Evolutionary conservation across 164 flowering plant genomes (phyloP).

Genomic region (Berberis vulgaris): DNA sequence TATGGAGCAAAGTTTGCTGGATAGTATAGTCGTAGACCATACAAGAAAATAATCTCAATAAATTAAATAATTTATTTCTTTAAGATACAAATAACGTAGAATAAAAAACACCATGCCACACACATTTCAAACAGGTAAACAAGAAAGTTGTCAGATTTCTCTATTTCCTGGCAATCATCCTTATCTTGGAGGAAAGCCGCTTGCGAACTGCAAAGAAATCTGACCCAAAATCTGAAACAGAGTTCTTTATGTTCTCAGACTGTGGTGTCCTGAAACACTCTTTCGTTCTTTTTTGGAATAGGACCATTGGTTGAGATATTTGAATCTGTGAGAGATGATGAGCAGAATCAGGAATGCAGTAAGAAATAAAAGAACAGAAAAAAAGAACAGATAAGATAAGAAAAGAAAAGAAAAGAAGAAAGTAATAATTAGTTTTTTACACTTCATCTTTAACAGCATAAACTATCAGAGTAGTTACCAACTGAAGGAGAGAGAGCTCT

Average conservation of each 20-base stretch:
- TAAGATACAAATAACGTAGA: not conserved
- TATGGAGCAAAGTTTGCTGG: too few species aligned
- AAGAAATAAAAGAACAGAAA: too few species aligned
- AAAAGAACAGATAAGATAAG: too few species aligned
- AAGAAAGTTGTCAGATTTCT: not conserved
- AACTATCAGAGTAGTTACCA: not conserved
- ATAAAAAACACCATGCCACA: not conserved
- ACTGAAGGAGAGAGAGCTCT: conserved; percentile 12
- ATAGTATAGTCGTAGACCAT: too few species aligned
- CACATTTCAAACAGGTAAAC: not conserved
- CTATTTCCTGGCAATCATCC: not conserved
- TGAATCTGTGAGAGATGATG: not conserved
- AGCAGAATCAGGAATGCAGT: too few species aligned
- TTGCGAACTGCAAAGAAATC: not conserved
- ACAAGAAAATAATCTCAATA: too few species aligned
- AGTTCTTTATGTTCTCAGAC: not conserved
- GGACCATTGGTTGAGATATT: not conserved
- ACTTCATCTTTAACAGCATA: not conserved
- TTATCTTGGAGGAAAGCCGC: not conserved
- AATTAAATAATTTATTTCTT: too few species aligned
- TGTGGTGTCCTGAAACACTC: not conserved
- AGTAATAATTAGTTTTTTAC: too few species aligned
- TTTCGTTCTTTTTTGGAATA: not conserved
- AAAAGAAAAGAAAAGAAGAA: too few species aligned
- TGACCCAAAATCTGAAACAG: not conserved